phyloP scores from a whole-genome alignment of 495 filamentous ascomycete species.

The Neurospora pannonica region DNA sequence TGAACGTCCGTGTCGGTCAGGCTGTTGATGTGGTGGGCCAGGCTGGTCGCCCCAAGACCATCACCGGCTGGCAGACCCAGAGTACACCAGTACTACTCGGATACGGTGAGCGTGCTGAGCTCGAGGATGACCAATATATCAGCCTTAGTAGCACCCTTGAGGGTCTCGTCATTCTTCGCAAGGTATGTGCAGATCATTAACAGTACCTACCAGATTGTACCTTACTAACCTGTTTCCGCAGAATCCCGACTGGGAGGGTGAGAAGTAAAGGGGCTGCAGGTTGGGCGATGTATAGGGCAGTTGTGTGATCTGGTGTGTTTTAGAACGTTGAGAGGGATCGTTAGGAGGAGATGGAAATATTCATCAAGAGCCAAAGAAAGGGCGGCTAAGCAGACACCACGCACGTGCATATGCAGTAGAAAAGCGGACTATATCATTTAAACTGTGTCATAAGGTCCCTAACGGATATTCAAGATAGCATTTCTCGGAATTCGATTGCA shows the following conservation, averaged over 20 bases:
- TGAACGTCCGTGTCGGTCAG: conserved; percentile 95
- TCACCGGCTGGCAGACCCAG: conserved; percentile 99
- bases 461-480: background rate
- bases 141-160: conserved; percentile 83
- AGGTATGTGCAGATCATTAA: conserved; percentile 48
- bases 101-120: conserved; percentile 87
- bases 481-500: background rate
- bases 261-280: conserved; percentile 21
- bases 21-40: conserved; percentile 97
- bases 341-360: background rate
- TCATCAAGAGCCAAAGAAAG: background rate
- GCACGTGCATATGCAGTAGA: background rate
- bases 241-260: conserved; percentile 41
- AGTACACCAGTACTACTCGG: conserved; percentile 91
- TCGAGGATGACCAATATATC: conserved; percentile 97
- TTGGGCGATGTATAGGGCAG: background rate
- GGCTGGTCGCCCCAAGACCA: conserved; percentile 94
- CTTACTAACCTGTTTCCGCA: conserved; percentile 17
- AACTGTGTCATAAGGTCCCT: background rate
- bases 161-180: conserved; percentile 90
- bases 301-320: background rate
- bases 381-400: background rate
- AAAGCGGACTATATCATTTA: background rate
- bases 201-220: background rate
- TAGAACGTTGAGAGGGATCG: background rate